Conservation (phyloP, 305 asterid species). For the Fraxinus latifolia region DNA sequence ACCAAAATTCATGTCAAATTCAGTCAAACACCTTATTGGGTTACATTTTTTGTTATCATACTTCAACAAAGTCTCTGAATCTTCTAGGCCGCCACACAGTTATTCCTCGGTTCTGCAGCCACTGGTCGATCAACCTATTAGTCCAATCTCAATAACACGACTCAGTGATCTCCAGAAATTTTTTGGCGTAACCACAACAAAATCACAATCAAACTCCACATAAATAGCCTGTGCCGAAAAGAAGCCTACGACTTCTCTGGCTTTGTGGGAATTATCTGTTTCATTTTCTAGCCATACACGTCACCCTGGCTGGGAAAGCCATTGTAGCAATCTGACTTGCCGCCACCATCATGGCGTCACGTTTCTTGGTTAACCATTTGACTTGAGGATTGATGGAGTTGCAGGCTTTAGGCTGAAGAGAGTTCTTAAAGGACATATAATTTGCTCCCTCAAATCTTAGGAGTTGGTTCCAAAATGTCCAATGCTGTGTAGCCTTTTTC, state of each 20-base stretch:
- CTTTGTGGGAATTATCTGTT: slow-evolving; percentile 24
- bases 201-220: slow-evolving; percentile 55
- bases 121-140: slow-evolving; percentile 29
- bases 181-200: slow-evolving; percentile 40
- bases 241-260: slow-evolving; percentile 52
- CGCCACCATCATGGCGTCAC: slow-evolving; percentile 54
- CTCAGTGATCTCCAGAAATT: slow-evolving; percentile 19
- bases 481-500: not conserved
- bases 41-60: not conserved
- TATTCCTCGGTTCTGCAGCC: slow-evolving; percentile 33
- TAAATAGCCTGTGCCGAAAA: slow-evolving; percentile 33
- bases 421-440: not conserved
- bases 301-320: slow-evolving; percentile 54
- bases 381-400: not conserved
- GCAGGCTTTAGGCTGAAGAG: not conserved
- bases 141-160: slow-evolving; percentile 26
- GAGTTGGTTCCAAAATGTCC: not conserved
- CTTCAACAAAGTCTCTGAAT: not conserved
- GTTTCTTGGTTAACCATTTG: slow-evolving; percentile 41
- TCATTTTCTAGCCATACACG: slow-evolving; percentile 39
- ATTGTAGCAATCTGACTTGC: slow-evolving; percentile 56
- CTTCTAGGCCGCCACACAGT: slow-evolving; percentile 16
- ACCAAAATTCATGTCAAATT: not conserved
- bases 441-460: not conserved
- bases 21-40: slow-evolving; percentile 19